phyloP scores from a whole-genome alignment of 140 eudicot genomes.

The Stevia rebaudiana region DNA sequence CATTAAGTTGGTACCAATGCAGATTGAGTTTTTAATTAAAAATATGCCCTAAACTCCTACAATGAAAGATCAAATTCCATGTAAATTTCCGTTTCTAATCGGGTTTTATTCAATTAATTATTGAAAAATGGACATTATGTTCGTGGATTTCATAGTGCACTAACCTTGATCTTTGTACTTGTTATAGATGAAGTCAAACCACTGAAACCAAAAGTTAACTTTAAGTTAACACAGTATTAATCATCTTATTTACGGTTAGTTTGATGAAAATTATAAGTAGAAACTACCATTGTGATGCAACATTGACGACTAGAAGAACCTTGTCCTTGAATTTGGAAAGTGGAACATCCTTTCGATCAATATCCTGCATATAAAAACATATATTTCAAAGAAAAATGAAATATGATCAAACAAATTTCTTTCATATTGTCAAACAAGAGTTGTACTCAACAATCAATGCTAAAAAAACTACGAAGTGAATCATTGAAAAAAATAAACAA shows the following conservation, averaged over 20 bases:
- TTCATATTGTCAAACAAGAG: background rate
- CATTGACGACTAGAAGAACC: conserved; percentile 76
- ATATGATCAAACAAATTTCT: background rate
- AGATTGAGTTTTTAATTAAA: background rate
- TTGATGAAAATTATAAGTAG: conserved; percentile 3
- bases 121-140: background rate
- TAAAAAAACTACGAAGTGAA: background rate
- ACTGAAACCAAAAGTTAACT: conserved; percentile 38
- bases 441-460: background rate
- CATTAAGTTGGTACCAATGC: background rate
- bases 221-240: conserved; percentile 15
- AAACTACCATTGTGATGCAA: conserved; percentile 86
- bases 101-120: background rate
- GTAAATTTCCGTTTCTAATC: background rate
- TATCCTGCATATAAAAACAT: conserved; percentile 53
- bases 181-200: conserved; percentile 75
- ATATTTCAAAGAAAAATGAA: conserved; percentile 6
- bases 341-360: conserved; percentile 70
- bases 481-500: background rate
- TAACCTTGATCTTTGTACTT: conserved; percentile 90
- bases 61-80: background rate
- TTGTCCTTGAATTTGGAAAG: conserved; percentile 74
- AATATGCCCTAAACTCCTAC: background rate
- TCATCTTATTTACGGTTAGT: background rate
- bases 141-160: conserved; percentile 2